A percentile compares a stretch with the other conserved stretches of the same genome.
Conservation (phyloP, 179 eudicot genomes). For the Monotropa hypopitys region DNA sequence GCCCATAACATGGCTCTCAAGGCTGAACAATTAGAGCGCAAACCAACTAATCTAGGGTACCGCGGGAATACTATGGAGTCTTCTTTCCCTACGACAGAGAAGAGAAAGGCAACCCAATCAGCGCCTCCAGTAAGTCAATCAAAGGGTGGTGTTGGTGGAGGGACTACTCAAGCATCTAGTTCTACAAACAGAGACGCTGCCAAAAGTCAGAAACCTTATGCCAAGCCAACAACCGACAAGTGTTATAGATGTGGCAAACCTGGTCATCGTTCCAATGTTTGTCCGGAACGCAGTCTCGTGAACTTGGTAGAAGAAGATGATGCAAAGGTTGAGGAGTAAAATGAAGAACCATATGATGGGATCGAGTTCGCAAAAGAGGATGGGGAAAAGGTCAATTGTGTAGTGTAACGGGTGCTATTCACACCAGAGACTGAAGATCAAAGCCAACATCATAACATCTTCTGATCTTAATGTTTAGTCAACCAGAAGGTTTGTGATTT, state of each 20-base stretch:
- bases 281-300: not conserved
- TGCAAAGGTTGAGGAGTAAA: no score
- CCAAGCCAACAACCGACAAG: not conserved
- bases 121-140: not conserved
- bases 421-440: no score
- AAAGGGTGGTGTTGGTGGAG: not conserved
- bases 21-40: not conserved
- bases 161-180: not conserved
- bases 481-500: no score
- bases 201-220: not conserved
- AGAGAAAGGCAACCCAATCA: no score
- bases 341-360: no score
- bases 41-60: not conserved
- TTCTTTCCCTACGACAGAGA: not conserved
- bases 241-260: not conserved
- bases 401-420: no score
- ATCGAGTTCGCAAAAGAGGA: no score
- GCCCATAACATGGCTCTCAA: constrained; percentile 7
- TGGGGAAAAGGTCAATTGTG: no score
- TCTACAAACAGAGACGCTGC: not conserved
- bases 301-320: not conserved
- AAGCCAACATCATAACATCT: no score
- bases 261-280: not conserved
- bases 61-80: not conserved
- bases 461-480: no score